Conservation (phyloP, 768 basidiomycete species). For the Mycena crocata region DNA sequence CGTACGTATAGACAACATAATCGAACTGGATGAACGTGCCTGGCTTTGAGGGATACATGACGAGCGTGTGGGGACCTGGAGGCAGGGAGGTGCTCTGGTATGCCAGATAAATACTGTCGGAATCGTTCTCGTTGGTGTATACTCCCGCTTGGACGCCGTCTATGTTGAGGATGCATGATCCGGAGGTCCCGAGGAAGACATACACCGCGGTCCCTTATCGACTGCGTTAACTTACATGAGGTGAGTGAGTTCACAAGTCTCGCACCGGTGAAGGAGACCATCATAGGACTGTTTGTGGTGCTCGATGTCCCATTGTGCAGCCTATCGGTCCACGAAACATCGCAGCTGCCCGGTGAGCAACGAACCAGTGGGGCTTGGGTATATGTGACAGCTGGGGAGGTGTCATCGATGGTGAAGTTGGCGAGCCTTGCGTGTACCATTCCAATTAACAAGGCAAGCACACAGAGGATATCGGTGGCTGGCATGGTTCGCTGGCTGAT, state of each 20-base stretch:
- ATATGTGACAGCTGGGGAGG: background rate
- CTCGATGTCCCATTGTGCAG: constrained; percentile 20
- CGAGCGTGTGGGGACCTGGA: constrained; percentile 11
- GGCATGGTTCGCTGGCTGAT: too few species aligned
- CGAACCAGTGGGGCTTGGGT: background rate
- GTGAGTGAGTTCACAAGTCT: background rate
- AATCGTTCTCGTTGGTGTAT: background rate
- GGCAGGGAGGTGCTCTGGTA: background rate
- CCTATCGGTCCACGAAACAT: background rate
- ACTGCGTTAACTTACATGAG: background rate
- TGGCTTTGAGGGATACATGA: background rate
- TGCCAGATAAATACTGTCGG: background rate
- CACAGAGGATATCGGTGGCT: too few species aligned
- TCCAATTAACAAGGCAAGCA: too few species aligned
- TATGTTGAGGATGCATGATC: constrained; percentile 5
- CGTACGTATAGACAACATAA: constrained; percentile 21
- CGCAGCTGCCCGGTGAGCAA: background rate
- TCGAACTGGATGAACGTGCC: constrained; percentile 10
- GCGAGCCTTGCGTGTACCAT: background rate
- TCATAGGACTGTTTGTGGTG: background rate
- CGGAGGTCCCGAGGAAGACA: constrained; percentile 7
- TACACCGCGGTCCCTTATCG: constrained; percentile 11
- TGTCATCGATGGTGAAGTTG: background rate
- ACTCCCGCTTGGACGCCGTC: background rate
- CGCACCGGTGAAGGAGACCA: constrained; percentile 16